Evolutionary conservation across 192 early-diverging fungal species (phyloP), one percentile per base, ranked within the genome.

Genomic region (Geranomyces variabilis): DNA sequence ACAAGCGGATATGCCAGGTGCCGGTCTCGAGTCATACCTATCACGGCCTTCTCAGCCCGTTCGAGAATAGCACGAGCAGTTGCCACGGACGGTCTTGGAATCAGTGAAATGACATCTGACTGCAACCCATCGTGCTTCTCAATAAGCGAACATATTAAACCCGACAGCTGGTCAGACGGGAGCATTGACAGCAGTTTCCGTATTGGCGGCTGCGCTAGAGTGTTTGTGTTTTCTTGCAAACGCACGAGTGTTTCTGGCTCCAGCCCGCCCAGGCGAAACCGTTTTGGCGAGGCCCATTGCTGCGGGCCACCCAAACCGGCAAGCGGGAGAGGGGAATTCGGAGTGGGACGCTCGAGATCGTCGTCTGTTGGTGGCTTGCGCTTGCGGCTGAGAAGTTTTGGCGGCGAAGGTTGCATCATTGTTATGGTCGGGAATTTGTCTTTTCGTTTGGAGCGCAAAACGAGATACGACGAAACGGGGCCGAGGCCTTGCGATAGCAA

Each of bases 41-140:
- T 77, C 56, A 97, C 76, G 33, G 84, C 82, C 69, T 89, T 89
- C 69, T 94, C 88, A 21, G 92, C 80, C 8, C 83, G 81, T 63
- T 71, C 75, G 21, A 99, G 84, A 30, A 89, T 82, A 41, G 77
- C 74, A 48, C 84, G 79, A 0, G 89, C 92, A 19, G 93, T 92
- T 31, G 80, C 79, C 43, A 97, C 84, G 26, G 95, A 94, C 34
- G 97, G 97, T 56, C 86, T 86, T 22, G 95, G 94, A 34, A 96
- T 83, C 48, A 93, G 86, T 19, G 86, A 76, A 61, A 88, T 84
- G 26, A 96, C 83, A 65, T 90, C 83, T 10, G 81, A 66, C 48
- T 89, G 85, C 36, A 96, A 84, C 4, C 79, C 74, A 6, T 94
- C 93, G 80, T 97, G 85, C 26, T 85, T 79, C 29, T 85, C 83